These are phyloP conservation scores for Trichosphaerium sp. DNA, from an alignment of 78 protist species.

Conservation along the genomic window DNA sequence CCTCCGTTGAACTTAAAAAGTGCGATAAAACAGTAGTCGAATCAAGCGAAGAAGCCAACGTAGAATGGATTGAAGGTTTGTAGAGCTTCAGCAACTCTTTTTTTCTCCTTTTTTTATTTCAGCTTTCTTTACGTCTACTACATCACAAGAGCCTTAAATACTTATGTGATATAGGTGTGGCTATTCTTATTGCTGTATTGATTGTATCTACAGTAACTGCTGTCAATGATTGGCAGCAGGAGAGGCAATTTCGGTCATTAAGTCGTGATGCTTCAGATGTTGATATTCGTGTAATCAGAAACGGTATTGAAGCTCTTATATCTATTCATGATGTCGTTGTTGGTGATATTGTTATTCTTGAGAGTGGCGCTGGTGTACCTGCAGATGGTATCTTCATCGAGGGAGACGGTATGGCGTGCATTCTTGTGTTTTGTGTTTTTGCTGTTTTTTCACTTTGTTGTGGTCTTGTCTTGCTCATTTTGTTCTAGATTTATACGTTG, in stretches of 20 bases:
- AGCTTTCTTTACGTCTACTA: neutral
- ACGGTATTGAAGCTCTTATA: slow-evolving; percentile 30
- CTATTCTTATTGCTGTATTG: slow-evolving; percentile 80
- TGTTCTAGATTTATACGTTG: neutral
- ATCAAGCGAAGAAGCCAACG: too few relatives aligned
- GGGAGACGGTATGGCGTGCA: slow-evolving; percentile 42
- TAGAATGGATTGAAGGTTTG: too few relatives aligned
- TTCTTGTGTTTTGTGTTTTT: neutral
- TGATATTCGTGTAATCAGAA: slow-evolving; percentile 41
- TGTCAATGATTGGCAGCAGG: slow-evolving; percentile 76
- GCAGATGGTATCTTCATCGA: slow-evolving; percentile 70
- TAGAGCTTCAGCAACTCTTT: too few relatives aligned
- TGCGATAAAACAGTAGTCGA: too few relatives aligned
- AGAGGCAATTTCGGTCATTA: slow-evolving; percentile 57
- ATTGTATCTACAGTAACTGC: slow-evolving; percentile 76
- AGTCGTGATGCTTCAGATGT: slow-evolving; percentile 11
- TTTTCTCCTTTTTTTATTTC: neutral
- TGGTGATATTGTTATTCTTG: slow-evolving; percentile 76
- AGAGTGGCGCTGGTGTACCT: slow-evolving; percentile 65
- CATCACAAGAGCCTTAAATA: slow-evolving; percentile 24
- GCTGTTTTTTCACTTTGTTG: neutral
- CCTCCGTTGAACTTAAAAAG: too few relatives aligned
- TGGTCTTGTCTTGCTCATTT: neutral
- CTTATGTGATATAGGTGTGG: slow-evolving; percentile 88
- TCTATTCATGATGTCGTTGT: slow-evolving; percentile 46